Evolutionary conservation across 2,329 filamentous ascomycete genomes (phyloP).

Genomic region (Rhinocladiella mackenziei): DNA sequence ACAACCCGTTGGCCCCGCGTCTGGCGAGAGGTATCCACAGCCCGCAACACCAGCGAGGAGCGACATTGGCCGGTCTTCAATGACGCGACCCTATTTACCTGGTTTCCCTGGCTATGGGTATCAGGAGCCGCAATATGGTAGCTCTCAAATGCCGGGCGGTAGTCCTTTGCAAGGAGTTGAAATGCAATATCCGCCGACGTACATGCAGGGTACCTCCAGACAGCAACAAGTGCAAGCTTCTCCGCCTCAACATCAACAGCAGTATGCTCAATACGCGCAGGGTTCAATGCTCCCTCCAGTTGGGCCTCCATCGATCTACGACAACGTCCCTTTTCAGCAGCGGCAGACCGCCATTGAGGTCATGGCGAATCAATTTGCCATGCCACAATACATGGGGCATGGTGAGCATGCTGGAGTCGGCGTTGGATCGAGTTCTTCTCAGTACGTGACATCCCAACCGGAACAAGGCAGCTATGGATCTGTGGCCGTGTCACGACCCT

Average conservation of each 20-base stretch:
- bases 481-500: slow-evolving; percentile 52
- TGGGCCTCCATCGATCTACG: slow-evolving; percentile 63
- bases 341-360: slow-evolving; percentile 73
- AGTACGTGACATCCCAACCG: slow-evolving; percentile 64
- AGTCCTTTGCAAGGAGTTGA: slow-evolving; percentile 48
- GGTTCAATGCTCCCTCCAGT: slow-evolving; percentile 64
- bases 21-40: slow-evolving; percentile 48
- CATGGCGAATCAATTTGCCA: slow-evolving; percentile 63
- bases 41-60: slow-evolving; percentile 37
- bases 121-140: slow-evolving; percentile 52
- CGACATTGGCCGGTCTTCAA: slow-evolving; percentile 35
- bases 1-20: slow-evolving; percentile 40
- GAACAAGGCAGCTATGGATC: slow-evolving; percentile 56
- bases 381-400: slow-evolving; percentile 69
- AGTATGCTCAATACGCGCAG: slow-evolving; percentile 54
- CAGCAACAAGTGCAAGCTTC: slow-evolving; percentile 31
- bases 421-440: slow-evolving; percentile 53
- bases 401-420: slow-evolving; percentile 62
- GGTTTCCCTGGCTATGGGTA: slow-evolving; percentile 51
- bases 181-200: slow-evolving; percentile 65
- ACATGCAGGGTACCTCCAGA: slow-evolving; percentile 48
- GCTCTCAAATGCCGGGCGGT: slow-evolving; percentile 49
- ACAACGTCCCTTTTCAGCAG: slow-evolving; percentile 68
- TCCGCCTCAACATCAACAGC: slow-evolving; percentile 51
- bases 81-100: slow-evolving; percentile 36